Evolutionary conservation across 345 rosid species (phyloP).

Genomic region (Syzygium oleosum): DNA sequence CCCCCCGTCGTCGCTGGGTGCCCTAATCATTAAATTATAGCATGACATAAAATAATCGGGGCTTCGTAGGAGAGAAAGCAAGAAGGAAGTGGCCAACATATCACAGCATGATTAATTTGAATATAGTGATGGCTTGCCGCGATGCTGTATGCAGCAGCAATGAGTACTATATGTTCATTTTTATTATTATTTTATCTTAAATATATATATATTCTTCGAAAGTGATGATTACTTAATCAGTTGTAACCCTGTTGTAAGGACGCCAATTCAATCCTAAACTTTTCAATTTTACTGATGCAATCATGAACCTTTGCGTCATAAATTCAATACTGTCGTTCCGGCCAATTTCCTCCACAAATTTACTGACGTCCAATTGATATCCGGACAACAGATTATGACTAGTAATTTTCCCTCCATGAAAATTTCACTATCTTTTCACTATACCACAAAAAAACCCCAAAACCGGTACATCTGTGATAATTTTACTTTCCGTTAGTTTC

Average conservation of each 20-base stretch:
- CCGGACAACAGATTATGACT: neutral
- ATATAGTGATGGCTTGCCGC: neutral
- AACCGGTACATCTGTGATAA: fast-evolving
- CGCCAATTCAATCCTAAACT: too few relatives aligned
- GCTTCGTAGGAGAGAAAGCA: neutral
- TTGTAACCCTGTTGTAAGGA: neutral
- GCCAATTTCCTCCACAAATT: neutral
- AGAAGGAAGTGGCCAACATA: neutral
- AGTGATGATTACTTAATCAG: neutral
- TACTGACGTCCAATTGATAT: too few relatives aligned
- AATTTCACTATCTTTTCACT: neutral
- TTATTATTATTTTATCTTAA: neutral
- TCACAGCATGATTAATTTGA: neutral
- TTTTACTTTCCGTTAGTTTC: too few relatives aligned
- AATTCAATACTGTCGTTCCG: fast-evolving
- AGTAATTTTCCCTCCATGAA: neutral
- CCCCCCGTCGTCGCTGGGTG: neutral
- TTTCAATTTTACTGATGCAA: too few relatives aligned
- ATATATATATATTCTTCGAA: neutral
- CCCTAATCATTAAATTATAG: neutral
- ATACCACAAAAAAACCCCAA: fast-evolving
- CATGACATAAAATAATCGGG: neutral
- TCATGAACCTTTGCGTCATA: neutral
- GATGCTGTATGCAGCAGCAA: neutral
- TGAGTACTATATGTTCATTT: neutral